Base-by-base conservation (phyloP, 75 land plant genomes). In the Adiantum capillusveneris region DNA sequence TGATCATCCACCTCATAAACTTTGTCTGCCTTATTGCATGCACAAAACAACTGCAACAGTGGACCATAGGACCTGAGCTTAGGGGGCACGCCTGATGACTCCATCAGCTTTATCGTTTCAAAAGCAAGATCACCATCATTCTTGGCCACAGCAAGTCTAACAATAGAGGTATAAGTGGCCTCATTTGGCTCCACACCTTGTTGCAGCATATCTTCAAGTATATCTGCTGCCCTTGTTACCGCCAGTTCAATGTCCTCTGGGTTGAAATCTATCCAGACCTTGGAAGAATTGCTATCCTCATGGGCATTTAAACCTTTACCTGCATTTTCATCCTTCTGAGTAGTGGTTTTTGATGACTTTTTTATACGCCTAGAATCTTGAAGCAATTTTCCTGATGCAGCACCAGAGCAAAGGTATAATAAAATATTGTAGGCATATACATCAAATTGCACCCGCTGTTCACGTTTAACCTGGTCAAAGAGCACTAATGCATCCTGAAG, bases 21-120 rank as follows among this genome's bases (percentile, higher is more conserved):
- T 73, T 76, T 81, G 18, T 81, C 80, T 1, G 68, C 63, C 31
- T 72, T 60, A 6, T 48, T 60, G 12, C 34, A 58, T 68, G 53
- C 49, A 34, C 84, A 87, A 51, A 81, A 87, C 0, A 49, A 62
- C 16, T 65, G 66, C 22, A 87, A 44, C 0, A 84, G 80, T 2
- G 92, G 92, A 16, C 78, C 79, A 64, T 81, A 87, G 0, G 84
- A 76, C 61, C 92, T 67, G 44, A 87, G 59, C 59, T 48, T 75
- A 0, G 82, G 82, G 26, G 68, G 29, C 0, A 69, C 60, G 37
- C 45, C 63, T 51, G 13, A 43, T 51, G 67, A 65, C 12, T 37
- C 65, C 85, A 82, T 85, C 53, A 68, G 54, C 75, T 76, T 79
- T 50, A 77, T 76, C 45, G 85, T 59, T 1, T 71, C 56, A 59